phyloP scores from a whole-genome alignment of 768 basidiomycete genomes.

The Macrolepiota fuliginosa region DNA sequence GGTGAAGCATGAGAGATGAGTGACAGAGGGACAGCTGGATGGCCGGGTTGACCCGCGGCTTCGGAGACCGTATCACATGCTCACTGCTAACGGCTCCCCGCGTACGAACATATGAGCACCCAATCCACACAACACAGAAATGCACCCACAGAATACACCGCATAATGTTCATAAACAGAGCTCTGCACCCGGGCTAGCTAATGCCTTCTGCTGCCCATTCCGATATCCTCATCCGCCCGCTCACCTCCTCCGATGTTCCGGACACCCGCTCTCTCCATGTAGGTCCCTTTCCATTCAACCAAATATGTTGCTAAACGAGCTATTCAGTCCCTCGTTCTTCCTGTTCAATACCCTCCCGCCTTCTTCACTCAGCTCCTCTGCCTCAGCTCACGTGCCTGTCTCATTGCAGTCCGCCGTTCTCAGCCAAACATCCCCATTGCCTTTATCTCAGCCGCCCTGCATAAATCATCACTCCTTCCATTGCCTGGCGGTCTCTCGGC shows the following conservation, averaged over 20 bases:
- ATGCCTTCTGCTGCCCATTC: constrained; percentile 15
- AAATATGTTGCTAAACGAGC: not conserved
- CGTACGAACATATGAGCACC: constrained; percentile 2
- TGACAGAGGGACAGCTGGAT: not conserved
- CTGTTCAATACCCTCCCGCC: constrained; percentile 37
- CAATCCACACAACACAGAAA: not conserved
- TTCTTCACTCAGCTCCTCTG: constrained; percentile 48
- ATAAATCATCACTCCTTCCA: constrained; percentile 14
- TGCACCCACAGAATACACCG: not conserved
- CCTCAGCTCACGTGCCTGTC: constrained; percentile 36
- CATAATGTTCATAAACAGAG: not conserved
- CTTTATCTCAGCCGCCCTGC: constrained; percentile 40
- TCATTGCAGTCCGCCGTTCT: constrained; percentile 33
- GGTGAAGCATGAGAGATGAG: not conserved
- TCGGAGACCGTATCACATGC: constrained; percentile 16
- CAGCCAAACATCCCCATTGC: constrained; percentile 32
- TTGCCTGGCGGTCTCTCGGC: constrained; percentile 10
- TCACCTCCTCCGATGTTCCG: constrained; percentile 33
- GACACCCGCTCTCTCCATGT: constrained; percentile 41
- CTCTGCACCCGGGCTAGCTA: not conserved
- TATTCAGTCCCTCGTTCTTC: constrained; percentile 32
- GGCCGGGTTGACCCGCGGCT: constrained; percentile 17
- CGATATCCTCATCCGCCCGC: constrained; percentile 29
- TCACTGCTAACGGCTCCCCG: not conserved
- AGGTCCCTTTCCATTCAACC: constrained; percentile 18